Conservation (phyloP, 768 basidiomycete genomes). For the Porphyrellus cyaneotinctus region DNA sequence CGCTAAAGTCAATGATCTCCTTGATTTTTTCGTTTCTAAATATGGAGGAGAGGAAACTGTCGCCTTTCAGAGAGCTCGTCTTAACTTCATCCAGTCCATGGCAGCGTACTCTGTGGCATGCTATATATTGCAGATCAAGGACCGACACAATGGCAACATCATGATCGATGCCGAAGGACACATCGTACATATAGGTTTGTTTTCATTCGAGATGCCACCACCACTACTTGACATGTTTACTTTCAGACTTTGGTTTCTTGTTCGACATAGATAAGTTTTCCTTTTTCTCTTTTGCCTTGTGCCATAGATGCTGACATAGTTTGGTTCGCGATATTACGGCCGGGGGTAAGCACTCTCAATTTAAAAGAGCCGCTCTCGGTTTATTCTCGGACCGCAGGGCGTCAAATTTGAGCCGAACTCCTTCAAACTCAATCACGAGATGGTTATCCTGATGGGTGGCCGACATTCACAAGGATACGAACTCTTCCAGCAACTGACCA, state of each 20-base stretch:
- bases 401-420: conserved; percentile 98
- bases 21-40: conserved; percentile 89
- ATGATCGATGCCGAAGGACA: conserved; percentile 99
- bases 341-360: conserved; percentile 47
- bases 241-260: conserved; percentile 88
- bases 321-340: conserved; percentile 38
- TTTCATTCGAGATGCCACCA: not conserved
- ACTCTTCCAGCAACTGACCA: conserved; percentile 87
- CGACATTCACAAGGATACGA: conserved; percentile 91
- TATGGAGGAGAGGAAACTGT: conserved; percentile 89
- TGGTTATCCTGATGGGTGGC: conserved; percentile 97
- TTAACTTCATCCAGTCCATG: conserved; percentile 99
- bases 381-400: conserved; percentile 50
- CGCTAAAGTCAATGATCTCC: conserved; percentile 93
- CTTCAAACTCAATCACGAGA: conserved; percentile 98
- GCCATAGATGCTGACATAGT: conserved; percentile 26
- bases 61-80: conserved; percentile 85
- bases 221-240: conserved; percentile 7
- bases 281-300: conserved; percentile 2
- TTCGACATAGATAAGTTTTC: conserved; percentile 96
- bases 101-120: conserved; percentile 98
- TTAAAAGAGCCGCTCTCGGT: not conserved
- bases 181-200: conserved; percentile 89
- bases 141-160: conserved; percentile 98
- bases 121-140: conserved; percentile 98